Evolutionary conservation across 306 rosid genomes (phyloP).

Genomic region (Citrullus amarus): DNA sequence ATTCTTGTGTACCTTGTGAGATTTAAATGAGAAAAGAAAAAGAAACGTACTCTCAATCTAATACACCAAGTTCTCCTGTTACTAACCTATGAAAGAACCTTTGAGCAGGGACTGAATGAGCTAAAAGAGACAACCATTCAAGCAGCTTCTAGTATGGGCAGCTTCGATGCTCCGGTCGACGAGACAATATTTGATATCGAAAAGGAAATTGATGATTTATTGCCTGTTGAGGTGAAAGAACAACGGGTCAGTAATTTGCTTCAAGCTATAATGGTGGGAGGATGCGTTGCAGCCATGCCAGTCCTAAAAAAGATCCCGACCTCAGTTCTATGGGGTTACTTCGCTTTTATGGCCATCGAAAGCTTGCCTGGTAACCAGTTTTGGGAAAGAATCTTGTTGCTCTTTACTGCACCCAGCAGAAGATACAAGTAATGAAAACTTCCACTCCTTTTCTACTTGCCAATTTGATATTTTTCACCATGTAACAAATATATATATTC

Average conservation of each 20-base stretch:
- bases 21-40: neutral
- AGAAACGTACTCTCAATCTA: neutral
- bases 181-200: constrained; percentile 77
- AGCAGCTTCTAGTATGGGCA: constrained; percentile 79
- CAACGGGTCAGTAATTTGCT: constrained; percentile 85
- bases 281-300: constrained; percentile 98
- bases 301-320: constrained; percentile 84
- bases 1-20: neutral
- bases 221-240: constrained; percentile 96
- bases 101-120: constrained; percentile 64
- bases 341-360: constrained; percentile 98
- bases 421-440: constrained; percentile 46
- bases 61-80: neutral
- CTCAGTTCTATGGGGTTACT: constrained; percentile 99
- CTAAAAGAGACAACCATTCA: constrained; percentile 76
- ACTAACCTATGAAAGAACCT: neutral
- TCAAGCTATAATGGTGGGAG: constrained; percentile 81
- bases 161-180: constrained; percentile 74
- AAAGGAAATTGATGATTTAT: constrained; percentile 83
- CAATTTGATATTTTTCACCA: neutral
- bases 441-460: neutral
- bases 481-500: neutral
- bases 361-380: constrained; percentile 96
- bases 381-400: constrained; percentile 91
- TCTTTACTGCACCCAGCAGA: constrained; percentile 92